Evolutionary conservation across 306 rosid genomes (phyloP).

Genomic region (Echinosophora koreensis): DNA sequence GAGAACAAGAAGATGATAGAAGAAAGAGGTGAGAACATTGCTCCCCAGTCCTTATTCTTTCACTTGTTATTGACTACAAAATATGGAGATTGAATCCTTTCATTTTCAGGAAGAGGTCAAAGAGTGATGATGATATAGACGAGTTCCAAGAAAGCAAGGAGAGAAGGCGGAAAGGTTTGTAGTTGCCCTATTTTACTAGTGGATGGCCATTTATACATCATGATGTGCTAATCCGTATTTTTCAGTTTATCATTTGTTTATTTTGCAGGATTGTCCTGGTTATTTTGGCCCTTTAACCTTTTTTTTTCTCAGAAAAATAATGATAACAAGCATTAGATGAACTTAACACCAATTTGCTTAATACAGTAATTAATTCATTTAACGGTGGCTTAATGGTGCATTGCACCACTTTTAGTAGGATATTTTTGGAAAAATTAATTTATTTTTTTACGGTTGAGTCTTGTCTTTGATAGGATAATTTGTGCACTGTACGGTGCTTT

Average conservation of each 20-base stretch:
- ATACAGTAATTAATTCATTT: constrained; percentile 2
- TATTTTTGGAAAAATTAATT: neutral
- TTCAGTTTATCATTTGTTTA: constrained; percentile 33
- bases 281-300: constrained; percentile 7
- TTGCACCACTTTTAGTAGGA: constrained; percentile 28
- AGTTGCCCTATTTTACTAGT: constrained; percentile 5
- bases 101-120: constrained; percentile 68
- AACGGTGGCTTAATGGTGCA: neutral
- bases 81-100: constrained; percentile 42
- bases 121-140: constrained; percentile 70
- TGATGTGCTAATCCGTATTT: constrained; percentile 18
- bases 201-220: constrained; percentile 26
- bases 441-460: constrained; percentile 8
- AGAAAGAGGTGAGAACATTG: constrained; percentile 72
- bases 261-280: constrained; percentile 18
- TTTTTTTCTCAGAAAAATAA: constrained; percentile 7
- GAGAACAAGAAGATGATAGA: constrained; percentile 63
- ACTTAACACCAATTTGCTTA: constrained; percentile 10
- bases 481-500: constrained; percentile 20
- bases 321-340: neutral
- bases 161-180: constrained; percentile 69
- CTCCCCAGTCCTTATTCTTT: neutral
- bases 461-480: constrained; percentile 6
- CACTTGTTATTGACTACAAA: constrained; percentile 25
- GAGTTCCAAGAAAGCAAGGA: constrained; percentile 60